Conservation (phyloP, 1,139 yeast species). For the Sugiyamaella neomexicana region DNA sequence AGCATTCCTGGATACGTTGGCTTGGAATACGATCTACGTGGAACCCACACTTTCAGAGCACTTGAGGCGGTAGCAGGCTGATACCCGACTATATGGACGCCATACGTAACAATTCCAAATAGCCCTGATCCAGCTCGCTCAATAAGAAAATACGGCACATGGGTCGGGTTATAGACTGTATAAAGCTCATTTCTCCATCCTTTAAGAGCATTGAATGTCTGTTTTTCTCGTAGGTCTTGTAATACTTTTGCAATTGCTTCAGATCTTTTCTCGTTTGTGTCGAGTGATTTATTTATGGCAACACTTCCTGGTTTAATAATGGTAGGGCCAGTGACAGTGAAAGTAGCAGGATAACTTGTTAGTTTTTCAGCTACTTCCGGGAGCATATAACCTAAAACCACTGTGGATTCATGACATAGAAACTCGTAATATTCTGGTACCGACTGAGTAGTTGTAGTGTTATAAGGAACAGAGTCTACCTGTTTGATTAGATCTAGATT, state of each 20-base stretch:
- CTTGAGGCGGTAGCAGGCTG: constrained; percentile 45
- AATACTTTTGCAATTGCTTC: constrained; percentile 50
- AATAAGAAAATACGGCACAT: constrained; percentile 59
- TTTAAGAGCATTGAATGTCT: constrained; percentile 47
- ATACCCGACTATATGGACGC: constrained; percentile 84
- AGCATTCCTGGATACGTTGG: constrained; percentile 88
- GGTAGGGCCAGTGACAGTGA: constrained; percentile 41
- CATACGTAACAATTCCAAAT: constrained; percentile 85
- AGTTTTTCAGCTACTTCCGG: constrained; percentile 49
- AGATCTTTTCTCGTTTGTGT: constrained; percentile 52
- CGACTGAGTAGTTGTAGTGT: constrained; percentile 22
- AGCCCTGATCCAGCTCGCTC: constrained; percentile 83
- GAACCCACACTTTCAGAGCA: constrained; percentile 73
- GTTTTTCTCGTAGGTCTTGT: constrained; percentile 43
- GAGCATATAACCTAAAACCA: constrained; percentile 55
- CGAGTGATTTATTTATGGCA: constrained; percentile 42
- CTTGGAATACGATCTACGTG: constrained; percentile 72
- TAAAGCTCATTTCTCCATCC: constrained; percentile 93
- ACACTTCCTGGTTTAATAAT: constrained; percentile 39
- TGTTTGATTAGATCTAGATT: constrained; percentile 42
- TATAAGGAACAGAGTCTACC: constrained; percentile 55
- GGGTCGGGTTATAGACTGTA: constrained; percentile 60
- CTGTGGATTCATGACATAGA: constrained; percentile 51
- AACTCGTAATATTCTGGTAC: constrained; percentile 36
- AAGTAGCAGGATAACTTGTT: constrained; percentile 33